Evolutionary conservation across 2,329 filamentous ascomycete species (phyloP).

Genomic region (Colletotrichum tofieldiae): DNA sequence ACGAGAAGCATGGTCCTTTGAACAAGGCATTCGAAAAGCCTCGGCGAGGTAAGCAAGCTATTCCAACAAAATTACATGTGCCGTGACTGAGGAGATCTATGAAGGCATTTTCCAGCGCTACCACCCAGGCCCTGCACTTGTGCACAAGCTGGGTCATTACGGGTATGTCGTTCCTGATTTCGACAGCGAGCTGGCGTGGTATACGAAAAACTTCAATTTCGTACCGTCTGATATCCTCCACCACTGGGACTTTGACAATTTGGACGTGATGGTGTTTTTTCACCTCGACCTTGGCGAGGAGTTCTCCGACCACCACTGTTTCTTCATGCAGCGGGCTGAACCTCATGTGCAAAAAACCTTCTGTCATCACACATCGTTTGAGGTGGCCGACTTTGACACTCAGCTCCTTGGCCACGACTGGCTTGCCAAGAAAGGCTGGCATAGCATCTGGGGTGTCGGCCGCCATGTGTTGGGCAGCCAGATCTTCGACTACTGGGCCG

Average conservation of each 20-base stretch:
- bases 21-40: slow-evolving; percentile 11
- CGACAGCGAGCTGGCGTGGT: slow-evolving; percentile 53
- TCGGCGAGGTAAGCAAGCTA: not conserved
- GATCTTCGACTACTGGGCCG: slow-evolving; percentile 77
- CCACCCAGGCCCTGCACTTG: slow-evolving; percentile 50
- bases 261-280: slow-evolving; percentile 60
- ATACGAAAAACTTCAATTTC: slow-evolving; percentile 59
- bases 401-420: slow-evolving; percentile 74
- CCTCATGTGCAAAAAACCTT: slow-evolving; percentile 25
- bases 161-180: slow-evolving; percentile 54
- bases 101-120: slow-evolving; percentile 53
- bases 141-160: slow-evolving; percentile 59
- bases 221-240: slow-evolving; percentile 53
- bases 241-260: slow-evolving; percentile 27
- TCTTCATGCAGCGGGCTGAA: slow-evolving; percentile 61
- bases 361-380: slow-evolving; percentile 49
- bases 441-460: slow-evolving; percentile 73
- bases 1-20: slow-evolving; percentile 32
- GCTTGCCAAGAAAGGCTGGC: slow-evolving; percentile 67
- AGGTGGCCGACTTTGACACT: slow-evolving; percentile 74
- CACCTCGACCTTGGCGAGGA: slow-evolving; percentile 68
- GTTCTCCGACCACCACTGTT: slow-evolving; percentile 69
- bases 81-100: not conserved
- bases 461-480: slow-evolving; percentile 73
- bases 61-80: slow-evolving; percentile 6